Evolutionary conservation across 768 basidiomycete genomes (phyloP), one percentile per base, ranked within the genome.

Genomic region (Tephrocybe sp.): DNA sequence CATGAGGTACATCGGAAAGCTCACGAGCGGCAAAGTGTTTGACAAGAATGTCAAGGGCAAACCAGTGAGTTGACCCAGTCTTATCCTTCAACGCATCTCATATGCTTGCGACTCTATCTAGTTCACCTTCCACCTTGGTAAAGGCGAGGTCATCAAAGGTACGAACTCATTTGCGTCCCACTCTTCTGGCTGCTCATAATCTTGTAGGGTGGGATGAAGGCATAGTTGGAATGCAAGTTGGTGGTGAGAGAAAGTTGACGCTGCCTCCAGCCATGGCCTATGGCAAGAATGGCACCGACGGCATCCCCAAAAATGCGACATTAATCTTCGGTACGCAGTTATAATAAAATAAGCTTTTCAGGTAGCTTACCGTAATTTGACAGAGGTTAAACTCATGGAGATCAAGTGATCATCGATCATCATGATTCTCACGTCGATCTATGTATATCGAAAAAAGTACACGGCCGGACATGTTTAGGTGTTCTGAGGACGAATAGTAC

Each of bases 1-100:
- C 46, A 90, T 98, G 87, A 77, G 96, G 49, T 98, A 98, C 69
- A 86, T 98, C 59, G 96, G 96, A 57, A 96, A 94, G 73, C 75
- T 97, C 35, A 66, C 71, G 44, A 82, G 84, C 53, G 89, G 87
- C 58, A 86, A 82, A 58, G 56, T 84, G 16, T 93, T 93, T 57
- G 92, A 94, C 70, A 74, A 78, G 57, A 93, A 93, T 67, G 80
- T 75, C 56, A 87, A 84, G 66, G 95, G 95, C 58, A 86, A 87
- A 60, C 92, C 93, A 21, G 90, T 96, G 63, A 62, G 86, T 70
- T 13, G n/a, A n/a, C n/a, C n/a, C n/a, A 22, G 40, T 34, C 39
- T 63, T 16, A 31, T 30, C 2, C 26, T 16, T 9, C 32, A 42
- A 21, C 32, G 27, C 16, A 44, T 34, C 27, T 36, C 28, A n/a